Evolutionary conservation across 495 filamentous ascomycete species (phyloP).

Genomic region (Neurospora sp.): DNA sequence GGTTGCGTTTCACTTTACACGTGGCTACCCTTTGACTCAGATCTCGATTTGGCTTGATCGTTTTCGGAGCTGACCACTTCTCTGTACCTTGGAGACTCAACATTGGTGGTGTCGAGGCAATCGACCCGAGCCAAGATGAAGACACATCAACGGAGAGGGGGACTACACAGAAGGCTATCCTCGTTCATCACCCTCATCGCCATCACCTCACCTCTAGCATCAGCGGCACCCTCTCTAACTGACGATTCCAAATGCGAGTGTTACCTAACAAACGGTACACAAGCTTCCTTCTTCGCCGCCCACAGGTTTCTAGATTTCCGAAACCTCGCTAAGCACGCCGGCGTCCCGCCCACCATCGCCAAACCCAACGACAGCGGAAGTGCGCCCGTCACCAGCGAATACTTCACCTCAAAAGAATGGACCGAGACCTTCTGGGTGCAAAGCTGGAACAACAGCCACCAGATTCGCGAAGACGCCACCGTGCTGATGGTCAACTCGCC

Average conservation of each 20-base stretch:
- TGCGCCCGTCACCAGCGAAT: conserved; percentile 28
- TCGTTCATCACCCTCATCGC: conserved; percentile 15
- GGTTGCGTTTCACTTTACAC: background rate
- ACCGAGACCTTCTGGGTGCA: conserved; percentile 43
- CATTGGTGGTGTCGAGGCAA: background rate
- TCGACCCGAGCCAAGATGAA: conserved; percentile 2
- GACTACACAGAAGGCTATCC: background rate
- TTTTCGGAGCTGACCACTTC: background rate
- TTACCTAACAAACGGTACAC: conserved; percentile 37
- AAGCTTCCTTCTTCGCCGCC: conserved; percentile 46
- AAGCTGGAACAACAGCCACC: conserved; percentile 41
- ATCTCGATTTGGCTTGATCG: background rate
- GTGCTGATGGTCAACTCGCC: conserved; percentile 51
- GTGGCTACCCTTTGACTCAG: conserved; percentile 1
- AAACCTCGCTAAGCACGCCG: conserved; percentile 28
- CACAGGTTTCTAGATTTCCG: conserved; percentile 65
- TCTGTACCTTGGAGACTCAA: background rate
- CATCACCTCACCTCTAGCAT: conserved; percentile 5
- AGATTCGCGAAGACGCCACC: conserved; percentile 28
- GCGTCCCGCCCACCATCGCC: conserved; percentile 25
- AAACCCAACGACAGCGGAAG: conserved; percentile 17
- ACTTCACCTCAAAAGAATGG: conserved; percentile 29
- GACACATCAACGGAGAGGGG: background rate
- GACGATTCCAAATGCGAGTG: conserved; percentile 34
- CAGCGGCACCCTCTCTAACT: conserved; percentile 10